phyloP scores from a whole-genome alignment of 169 alveolate genomes.

The Babesia sp. region DNA sequence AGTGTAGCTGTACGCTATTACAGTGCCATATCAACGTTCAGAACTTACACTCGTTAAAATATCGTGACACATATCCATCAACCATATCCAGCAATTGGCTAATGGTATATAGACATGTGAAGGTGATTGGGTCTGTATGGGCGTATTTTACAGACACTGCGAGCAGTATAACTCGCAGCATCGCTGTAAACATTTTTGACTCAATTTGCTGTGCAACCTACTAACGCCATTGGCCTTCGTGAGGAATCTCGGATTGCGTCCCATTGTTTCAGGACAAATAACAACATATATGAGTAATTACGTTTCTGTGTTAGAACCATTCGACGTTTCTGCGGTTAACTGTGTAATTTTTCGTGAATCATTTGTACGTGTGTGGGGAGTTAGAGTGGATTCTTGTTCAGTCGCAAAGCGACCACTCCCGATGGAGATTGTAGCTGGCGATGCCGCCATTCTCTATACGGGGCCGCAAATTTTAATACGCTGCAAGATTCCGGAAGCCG shows the following conservation, averaged over 20 bases:
- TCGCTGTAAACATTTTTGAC: constrained; percentile 16
- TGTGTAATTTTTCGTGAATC: neutral
- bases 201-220: neutral
- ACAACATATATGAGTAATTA: too few species aligned
- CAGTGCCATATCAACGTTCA: neutral
- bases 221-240: constrained; percentile 49
- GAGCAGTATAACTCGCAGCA: constrained; percentile 28
- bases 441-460: constrained; percentile 46
- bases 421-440: constrained; percentile 56
- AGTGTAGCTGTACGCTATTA: constrained; percentile 45
- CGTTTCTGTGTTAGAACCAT: neutral
- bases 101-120: constrained; percentile 29
- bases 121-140: constrained; percentile 11
- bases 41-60: constrained; percentile 51
- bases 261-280: neutral
- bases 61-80: constrained; percentile 63
- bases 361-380: constrained; percentile 1
- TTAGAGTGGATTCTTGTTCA: neutral
- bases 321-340: neutral
- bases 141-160: constrained; percentile 9
- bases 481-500: constrained; percentile 39
- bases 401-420: neutral
- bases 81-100: constrained; percentile 46
- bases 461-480: constrained; percentile 56
- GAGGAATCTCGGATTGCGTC: neutral